Percentiles rank a stretch among this genome's conserved stretches.
Evolutionary conservation across 805 yeast genomes (phyloP).

Genomic region (Candida wancherniae): DNA sequence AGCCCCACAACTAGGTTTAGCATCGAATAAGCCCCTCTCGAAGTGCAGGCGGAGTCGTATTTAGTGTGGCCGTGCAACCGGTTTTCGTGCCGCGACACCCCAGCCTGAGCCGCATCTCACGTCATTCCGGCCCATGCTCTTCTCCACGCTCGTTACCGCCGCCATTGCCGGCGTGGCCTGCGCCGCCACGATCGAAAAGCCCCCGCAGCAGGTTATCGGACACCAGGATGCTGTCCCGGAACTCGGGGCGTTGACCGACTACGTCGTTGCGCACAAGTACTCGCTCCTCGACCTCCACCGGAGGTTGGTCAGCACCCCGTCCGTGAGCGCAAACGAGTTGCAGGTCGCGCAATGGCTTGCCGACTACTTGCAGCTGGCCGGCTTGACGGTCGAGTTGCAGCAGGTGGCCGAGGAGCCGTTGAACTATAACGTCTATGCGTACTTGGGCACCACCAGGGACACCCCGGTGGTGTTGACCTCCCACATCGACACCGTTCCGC

Average conservation of each 20-base stretch:
- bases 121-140: no score
- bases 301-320: slow-evolving; percentile 21
- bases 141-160: no score
- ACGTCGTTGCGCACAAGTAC: slow-evolving; percentile 3
- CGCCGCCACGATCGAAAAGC: no score
- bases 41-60: no score
- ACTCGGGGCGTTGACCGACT: slow-evolving; percentile 5
- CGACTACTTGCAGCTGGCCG: slow-evolving; percentile 34
- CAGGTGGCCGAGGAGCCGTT: slow-evolving; percentile 19
- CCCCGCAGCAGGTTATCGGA: no score
- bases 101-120: no score
- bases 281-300: slow-evolving; percentile 23
- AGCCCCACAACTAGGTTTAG: no score
- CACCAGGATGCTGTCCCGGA: no score
- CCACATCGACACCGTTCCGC: slow-evolving; percentile 73
- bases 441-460: slow-evolving; percentile 40
- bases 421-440: slow-evolving; percentile 56
- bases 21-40: no score
- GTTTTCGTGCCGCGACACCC: no score
- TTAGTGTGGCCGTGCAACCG: no score
- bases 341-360: slow-evolving; percentile 37
- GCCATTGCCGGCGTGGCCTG: no score
- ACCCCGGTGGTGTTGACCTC: slow-evolving; percentile 53
- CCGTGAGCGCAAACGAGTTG: slow-evolving; percentile 23
- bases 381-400: slow-evolving; percentile 50